Evolutionary conservation across 129 eudicot genomes (phyloP), one percentile per base, ranked within the genome.

Genomic region (Lactuca saligna): DNA sequence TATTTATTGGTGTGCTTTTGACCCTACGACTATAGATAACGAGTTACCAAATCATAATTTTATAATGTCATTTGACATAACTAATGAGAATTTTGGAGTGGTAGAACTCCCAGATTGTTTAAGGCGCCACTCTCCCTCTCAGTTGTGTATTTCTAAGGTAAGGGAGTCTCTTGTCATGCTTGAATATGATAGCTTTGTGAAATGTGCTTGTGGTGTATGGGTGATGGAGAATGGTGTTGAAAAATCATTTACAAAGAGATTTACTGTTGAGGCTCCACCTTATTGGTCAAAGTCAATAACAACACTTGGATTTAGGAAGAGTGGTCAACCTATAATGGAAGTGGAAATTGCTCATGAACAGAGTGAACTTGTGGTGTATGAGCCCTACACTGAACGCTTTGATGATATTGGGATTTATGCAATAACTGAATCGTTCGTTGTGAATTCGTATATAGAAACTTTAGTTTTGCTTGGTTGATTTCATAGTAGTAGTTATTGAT

Each of bases 131-230:
- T 20, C 20, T 20, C 20, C 20, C 20, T 20, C 20, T 20, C 20
- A 20, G 20, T 20, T 20, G 20, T 20, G 12, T 14, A 37, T 15
- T 14, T 61, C 25, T 61, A 61, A 61, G 48, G 11, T 61, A 4
- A 61, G 7, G 65, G 65, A 61, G 65, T 61, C 49, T 33, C 64
- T 59, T 59, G 42, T 9, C 33, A 42, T 59, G 46, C 17, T 59
- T 14, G 44, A 11, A 16, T 5, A 4, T 3, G 39, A 2, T 29
- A 4, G 8, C 57, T 25, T 3, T 31, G 7, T 1, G 2, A 54
- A 54, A 7, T 3, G 7, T 11, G 1, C 3, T 29, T 57, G n/a
- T 32, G 1, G 0, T 58, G 42, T 58, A 33, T 59, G 64, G 64
- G 33, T 59, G 11, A 59, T 33, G 64, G 44, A 59, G 42, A 8